Percentiles rank a stretch among this genome's conserved stretches.
Conservation (phyloP, 164 flowering plant species). For the Tetracentron sinense region DNA sequence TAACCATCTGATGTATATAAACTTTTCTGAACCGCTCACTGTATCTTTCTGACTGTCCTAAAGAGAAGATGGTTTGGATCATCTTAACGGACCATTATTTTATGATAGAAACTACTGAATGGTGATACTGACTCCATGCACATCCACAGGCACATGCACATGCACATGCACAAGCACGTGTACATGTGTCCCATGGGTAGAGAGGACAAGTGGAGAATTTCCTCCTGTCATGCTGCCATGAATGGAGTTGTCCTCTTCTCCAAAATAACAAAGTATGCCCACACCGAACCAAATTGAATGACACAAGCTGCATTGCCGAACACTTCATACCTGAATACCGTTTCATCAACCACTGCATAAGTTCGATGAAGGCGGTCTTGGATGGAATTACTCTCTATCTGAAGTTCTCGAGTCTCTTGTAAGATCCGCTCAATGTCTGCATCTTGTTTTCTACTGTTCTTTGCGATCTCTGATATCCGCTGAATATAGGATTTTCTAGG, state of each 20-base stretch:
- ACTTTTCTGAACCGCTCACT: no score
- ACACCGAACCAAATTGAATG: not conserved
- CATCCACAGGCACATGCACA: no score
- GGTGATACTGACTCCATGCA: no score
- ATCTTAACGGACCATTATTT: no score
- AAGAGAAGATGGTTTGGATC: no score
- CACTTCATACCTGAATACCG: slow-evolving; percentile 52
- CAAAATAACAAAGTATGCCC: not conserved
- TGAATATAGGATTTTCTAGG: slow-evolving; percentile 62
- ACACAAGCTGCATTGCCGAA: not conserved
- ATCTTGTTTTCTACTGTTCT: slow-evolving; percentile 82
- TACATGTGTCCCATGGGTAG: not conserved
- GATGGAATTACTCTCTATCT: slow-evolving; percentile 68
- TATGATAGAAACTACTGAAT: no score
- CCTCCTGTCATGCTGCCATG: not conserved
- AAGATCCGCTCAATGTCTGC: slow-evolving; percentile 67
- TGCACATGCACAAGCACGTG: no score
- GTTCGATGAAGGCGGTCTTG: slow-evolving; percentile 81
- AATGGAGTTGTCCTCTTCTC: no score
- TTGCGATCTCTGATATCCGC: slow-evolving; percentile 72
- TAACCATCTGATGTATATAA: no score
- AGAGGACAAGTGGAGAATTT: no score
- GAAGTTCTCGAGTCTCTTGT: slow-evolving; percentile 76
- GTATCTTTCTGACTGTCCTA: no score
- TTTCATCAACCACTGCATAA: slow-evolving; percentile 71